Evolutionary conservation across 257 asterid genomes (phyloP), one percentile per base, ranked within the genome.

Genomic region (Salvia splendens): DNA sequence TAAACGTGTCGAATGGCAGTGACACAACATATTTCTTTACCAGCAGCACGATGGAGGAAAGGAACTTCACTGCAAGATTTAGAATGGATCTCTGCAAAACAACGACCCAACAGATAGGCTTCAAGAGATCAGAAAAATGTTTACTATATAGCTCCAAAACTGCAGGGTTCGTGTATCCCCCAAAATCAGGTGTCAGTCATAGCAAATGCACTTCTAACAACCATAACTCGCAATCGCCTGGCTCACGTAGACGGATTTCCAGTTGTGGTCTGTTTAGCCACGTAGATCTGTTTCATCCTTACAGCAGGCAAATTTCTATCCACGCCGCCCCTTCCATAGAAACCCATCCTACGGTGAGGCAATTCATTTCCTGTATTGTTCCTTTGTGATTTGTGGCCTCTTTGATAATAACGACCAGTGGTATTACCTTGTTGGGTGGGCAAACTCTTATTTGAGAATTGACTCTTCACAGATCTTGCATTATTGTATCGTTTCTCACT

Each of bases 211-310:
- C 69, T 56, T 4, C 12, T 28, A 17, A 45, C 66, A 36, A 38
- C 52, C 62, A 57, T 20, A 5, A 46, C 5, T 15, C 8, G 68
- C 68, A 42, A 33, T 42, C 70, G 41, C 36, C 40, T 8, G 36
- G 43, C 69, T 88, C 86, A 86, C 41, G 83, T 75, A 55, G 78
- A 72, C 17, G 85, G 57, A 73, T 80, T 78, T 43, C 78, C 89
- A 50, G 69, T 77, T 12, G 80, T 40, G 65, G 84, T 70, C 72
- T 91, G 97, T 77, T 90, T 93, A 35, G 95, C 95, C 54, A 93
- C 99, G 50, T 93, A 90, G 69, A 93, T 83, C 77, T 90, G 99
- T 72, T 88, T 90, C 79, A 90, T 71, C 85, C 85, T 93, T 6
- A 85, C 47, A 54, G 86, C 48, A 15, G 86, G 79, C 58, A 80